phyloP scores from a whole-genome alignment of 2,329 filamentous ascomycete genomes.

The Massarina eburnea region DNA sequence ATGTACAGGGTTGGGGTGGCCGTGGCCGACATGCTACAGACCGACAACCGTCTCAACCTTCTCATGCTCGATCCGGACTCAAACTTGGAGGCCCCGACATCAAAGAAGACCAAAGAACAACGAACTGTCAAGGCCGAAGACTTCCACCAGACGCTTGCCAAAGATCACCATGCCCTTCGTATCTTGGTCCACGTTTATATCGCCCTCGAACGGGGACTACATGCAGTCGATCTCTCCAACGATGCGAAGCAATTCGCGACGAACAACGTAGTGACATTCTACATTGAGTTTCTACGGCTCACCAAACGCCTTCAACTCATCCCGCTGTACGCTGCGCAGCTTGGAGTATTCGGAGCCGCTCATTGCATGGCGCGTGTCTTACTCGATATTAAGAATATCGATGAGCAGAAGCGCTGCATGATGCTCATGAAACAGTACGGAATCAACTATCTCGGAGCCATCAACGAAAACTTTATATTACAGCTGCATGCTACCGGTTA shows the following conservation, averaged over 20 bases:
- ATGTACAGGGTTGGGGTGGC: slow-evolving; percentile 48
- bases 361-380: slow-evolving; percentile 75
- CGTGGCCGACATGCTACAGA: slow-evolving; percentile 42
- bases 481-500: slow-evolving; percentile 29
- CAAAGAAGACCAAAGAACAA: slow-evolving; percentile 20
- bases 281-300: slow-evolving; percentile 76
- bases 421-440: slow-evolving; percentile 73
- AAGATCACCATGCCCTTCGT: slow-evolving; percentile 48
- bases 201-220: slow-evolving; percentile 58
- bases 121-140: slow-evolving; percentile 24
- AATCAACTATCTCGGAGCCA: slow-evolving; percentile 72
- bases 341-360: slow-evolving; percentile 66
- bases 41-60: slow-evolving; percentile 28
- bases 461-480: slow-evolving; percentile 66
- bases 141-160: slow-evolving; percentile 36
- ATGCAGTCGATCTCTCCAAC: slow-evolving; percentile 3
- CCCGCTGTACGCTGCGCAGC: slow-evolving; percentile 82
- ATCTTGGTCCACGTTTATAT: slow-evolving; percentile 60
- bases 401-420: slow-evolving; percentile 69
- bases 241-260: slow-evolving; percentile 49
- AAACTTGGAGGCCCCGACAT: slow-evolving; percentile 14
- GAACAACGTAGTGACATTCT: slow-evolving; percentile 78
- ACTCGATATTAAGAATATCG: slow-evolving; percentile 67
- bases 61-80: slow-evolving; percentile 37
- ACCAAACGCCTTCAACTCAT: slow-evolving; percentile 75